Conservation (phyloP, 768 basidiomycete genomes). For the Nidularia pulvinata region DNA sequence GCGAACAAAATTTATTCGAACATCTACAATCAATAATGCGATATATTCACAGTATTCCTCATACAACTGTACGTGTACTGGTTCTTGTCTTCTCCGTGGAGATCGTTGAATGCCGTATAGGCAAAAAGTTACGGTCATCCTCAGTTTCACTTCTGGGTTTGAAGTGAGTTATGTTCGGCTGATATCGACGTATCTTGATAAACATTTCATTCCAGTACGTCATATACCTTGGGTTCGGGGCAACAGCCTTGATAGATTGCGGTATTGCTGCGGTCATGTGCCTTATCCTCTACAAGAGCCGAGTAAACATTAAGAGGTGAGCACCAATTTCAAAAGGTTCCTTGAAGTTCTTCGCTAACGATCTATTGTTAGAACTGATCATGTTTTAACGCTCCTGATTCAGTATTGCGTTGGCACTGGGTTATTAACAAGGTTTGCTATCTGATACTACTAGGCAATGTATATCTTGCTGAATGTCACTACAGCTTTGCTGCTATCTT, state of each 20-base stretch:
- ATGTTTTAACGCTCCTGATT: conserved; percentile 21
- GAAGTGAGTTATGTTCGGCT: neutral
- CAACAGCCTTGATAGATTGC: conserved; percentile 23
- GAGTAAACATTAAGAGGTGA: conserved; percentile 11
- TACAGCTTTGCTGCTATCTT: conserved; percentile 23
- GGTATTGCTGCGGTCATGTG: conserved; percentile 27
- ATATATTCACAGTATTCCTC: neutral
- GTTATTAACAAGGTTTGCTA: conserved; percentile 20
- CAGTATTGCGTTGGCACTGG: conserved; percentile 29
- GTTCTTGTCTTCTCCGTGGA: neutral
- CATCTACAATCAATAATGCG: neutral
- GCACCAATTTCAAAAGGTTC: conserved; percentile 8
- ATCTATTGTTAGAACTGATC: conserved; percentile 14
- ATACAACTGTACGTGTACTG: neutral
- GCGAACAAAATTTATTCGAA: neutral
- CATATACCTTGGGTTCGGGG: conserved; percentile 25
- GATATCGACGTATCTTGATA: neutral
- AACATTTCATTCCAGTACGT: conserved; percentile 17
- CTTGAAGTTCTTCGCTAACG: neutral
- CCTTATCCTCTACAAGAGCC: conserved; percentile 23
- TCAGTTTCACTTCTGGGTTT: neutral
- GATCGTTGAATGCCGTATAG: neutral
- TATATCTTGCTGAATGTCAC: neutral
- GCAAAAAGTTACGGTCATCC: neutral
- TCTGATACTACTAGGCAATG: neutral